These are phyloP conservation scores for Astrocystis sublimbata DNA, from an alignment of 495 filamentous ascomycete species.

Conservation along the genomic window DNA sequence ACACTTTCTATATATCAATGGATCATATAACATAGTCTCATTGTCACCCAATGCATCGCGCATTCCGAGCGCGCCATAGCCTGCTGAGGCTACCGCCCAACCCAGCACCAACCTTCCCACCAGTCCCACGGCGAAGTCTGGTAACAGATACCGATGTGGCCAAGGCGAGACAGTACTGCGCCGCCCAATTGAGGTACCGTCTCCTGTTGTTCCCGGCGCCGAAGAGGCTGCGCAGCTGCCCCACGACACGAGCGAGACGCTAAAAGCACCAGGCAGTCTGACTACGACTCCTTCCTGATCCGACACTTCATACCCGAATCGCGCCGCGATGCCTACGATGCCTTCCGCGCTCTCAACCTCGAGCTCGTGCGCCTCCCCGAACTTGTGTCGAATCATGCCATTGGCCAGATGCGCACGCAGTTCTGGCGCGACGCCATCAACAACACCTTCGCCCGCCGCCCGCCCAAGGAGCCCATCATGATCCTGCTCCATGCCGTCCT, in stretches of 20 bases:
- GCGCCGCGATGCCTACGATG: constrained; percentile 78
- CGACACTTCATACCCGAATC: constrained; percentile 75
- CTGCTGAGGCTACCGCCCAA: constrained; percentile 14
- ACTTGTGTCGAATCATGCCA: constrained; percentile 74
- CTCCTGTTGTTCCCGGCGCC: background rate
- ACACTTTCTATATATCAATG: constrained; percentile 13
- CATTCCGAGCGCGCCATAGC: constrained; percentile 23
- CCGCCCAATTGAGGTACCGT: constrained; percentile 47
- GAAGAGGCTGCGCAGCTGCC: background rate
- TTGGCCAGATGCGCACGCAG: constrained; percentile 85
- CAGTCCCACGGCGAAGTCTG: constrained; percentile 24
- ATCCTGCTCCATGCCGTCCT: constrained; percentile 75
- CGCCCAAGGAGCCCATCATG: constrained; percentile 89
- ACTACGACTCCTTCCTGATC: constrained; percentile 84
- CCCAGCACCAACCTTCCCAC: constrained; percentile 17
- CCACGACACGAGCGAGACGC: background rate
- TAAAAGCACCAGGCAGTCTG: constrained; percentile 64
- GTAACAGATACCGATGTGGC: constrained; percentile 43
- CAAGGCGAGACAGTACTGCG: constrained; percentile 51
- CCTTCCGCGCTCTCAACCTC: constrained; percentile 89
- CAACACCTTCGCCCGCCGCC: constrained; percentile 66
- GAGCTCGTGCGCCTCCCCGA: constrained; percentile 87
- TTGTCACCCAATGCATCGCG: constrained; percentile 29
- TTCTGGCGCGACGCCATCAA: constrained; percentile 89
- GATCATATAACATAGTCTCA: constrained; percentile 20